Evolutionary conservation across 345 rosid genomes (phyloP).

Genomic region (Euclidium syriacum): DNA sequence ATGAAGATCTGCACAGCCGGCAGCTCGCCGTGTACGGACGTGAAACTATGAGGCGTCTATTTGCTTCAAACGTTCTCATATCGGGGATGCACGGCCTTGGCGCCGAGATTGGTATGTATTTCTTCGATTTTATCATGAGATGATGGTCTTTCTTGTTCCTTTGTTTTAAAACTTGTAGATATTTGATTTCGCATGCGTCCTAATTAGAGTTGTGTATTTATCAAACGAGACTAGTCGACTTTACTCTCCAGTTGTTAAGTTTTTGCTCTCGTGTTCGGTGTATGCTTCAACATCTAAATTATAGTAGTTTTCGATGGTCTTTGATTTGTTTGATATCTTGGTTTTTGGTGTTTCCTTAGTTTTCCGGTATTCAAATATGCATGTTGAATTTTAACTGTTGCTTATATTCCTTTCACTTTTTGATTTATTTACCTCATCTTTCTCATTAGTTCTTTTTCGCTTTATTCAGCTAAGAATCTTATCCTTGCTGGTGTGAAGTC

Average conservation of each 20-base stretch:
- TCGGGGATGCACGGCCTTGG: conserved; percentile 97
- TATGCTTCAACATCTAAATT: neutral
- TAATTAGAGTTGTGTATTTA: neutral
- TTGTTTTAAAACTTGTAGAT: neutral
- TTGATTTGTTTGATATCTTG: neutral
- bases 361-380: neutral
- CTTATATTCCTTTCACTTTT: neutral
- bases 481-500: conserved; percentile 98
- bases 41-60: conserved; percentile 94
- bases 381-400: neutral
- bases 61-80: conserved; percentile 79
- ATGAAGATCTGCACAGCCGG: conserved; percentile 97
- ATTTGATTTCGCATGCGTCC: neutral
- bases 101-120: conserved; percentile 75
- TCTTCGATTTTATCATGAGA: neutral
- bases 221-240: neutral
- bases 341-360: neutral
- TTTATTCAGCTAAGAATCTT: conserved; percentile 83
- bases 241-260: neutral
- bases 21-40: conserved; percentile 99
- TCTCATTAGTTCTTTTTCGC: neutral
- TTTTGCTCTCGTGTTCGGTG: neutral
- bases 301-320: neutral
- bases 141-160: neutral
- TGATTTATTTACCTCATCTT: neutral